Base-by-base conservation (phyloP, 768 basidiomycete genomes). In the Daedaleopsis sinensis region DNA sequence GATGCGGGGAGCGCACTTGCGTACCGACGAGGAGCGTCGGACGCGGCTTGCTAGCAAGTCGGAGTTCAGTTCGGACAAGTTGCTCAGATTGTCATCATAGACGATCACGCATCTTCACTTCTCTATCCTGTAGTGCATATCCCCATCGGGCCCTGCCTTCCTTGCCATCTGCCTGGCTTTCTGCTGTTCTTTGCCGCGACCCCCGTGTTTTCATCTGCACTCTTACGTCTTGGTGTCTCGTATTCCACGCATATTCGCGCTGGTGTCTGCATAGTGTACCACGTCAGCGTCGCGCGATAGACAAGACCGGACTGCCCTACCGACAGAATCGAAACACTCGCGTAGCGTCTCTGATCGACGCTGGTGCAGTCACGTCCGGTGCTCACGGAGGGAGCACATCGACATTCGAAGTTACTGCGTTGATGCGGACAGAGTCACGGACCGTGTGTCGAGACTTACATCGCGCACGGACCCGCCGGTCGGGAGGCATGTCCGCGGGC, bases 1-100 rank as follows among this genome's bases (percentile, higher is more conserved):
- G 78, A 74, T 96, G 59, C 87, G 83, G 71, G 88, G 86, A 36
- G 84, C 89, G n/a, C 81, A 80, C 27, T 74, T 95, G 52, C 76
- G 78, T 65, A 70, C 70, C 68, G 85, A 89, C 64, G 83, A 85
- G 62, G 86, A 84, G 62, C 79, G 80, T 54, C 79, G 80, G 51
- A 72, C 75, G 58, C 83, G 81, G 48, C 77, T 92, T 57, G 82
- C 84, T 37, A 77, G 80, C 51, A 90, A 89, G 78, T 86, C 84
- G 35, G 70, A 73, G 77, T 85, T 87, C 65, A 77, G 79, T 58
- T 38, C 37, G 37, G 83, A 84, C 69, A 84, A 80, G 72, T 79
- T 91, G 71, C 78, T 88, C 69, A 75, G 69, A 64, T 79, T 89
- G 48, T 74, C 88, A 72, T 59, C 82, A 73, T 86, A 84, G 80